phyloP scores from a whole-genome alignment of 2,329 filamentous ascomycete species.

The Chrysoporthe deuterocubensis region DNA sequence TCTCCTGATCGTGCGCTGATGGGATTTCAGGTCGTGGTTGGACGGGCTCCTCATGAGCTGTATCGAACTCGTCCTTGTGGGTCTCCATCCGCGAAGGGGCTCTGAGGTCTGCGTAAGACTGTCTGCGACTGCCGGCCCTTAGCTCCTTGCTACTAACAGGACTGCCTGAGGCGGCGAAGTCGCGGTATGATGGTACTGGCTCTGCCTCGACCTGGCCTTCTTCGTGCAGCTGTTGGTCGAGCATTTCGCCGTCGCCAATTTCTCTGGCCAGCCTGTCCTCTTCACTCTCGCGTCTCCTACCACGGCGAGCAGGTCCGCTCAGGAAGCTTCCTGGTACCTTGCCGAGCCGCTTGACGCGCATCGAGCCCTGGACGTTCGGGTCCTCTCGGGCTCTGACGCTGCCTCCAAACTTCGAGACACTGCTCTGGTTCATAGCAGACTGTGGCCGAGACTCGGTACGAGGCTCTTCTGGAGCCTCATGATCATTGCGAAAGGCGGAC shows the following conservation, averaged over 20 bases:
- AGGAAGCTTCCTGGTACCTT: conserved; percentile 78
- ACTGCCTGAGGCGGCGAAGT: conserved; percentile 61
- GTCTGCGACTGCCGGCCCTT: conserved; percentile 47
- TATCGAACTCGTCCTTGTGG: conserved; percentile 38
- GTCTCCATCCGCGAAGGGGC: conserved; percentile 39
- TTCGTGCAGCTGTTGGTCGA: conserved; percentile 46
- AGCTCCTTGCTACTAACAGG: conserved; percentile 56
- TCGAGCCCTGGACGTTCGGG: conserved; percentile 69
- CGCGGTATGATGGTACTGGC: conserved; percentile 46
- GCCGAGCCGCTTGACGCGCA: conserved; percentile 77
- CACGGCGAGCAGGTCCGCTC: conserved; percentile 78
- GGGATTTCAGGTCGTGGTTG: conserved; percentile 57
- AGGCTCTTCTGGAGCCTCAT: conserved; percentile 53
- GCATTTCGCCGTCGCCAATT: conserved; percentile 47
- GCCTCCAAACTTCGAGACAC: conserved; percentile 56
- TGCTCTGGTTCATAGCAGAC: conserved; percentile 52
- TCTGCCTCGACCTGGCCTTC: conserved; percentile 42
- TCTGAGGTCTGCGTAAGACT: conserved; percentile 43
- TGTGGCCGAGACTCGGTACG: conserved; percentile 54
- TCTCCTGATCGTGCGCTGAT: conserved; percentile 79
- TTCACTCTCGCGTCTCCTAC: conserved; percentile 68
- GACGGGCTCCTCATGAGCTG: conserved; percentile 39
- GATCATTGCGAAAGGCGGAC: conserved; percentile 47
- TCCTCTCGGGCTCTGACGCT: conserved; percentile 64
- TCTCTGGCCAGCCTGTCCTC: conserved; percentile 52